Evolutionary conservation across 495 filamentous ascomycete species (phyloP).

Genomic region (Hypoxylon intermedium): DNA sequence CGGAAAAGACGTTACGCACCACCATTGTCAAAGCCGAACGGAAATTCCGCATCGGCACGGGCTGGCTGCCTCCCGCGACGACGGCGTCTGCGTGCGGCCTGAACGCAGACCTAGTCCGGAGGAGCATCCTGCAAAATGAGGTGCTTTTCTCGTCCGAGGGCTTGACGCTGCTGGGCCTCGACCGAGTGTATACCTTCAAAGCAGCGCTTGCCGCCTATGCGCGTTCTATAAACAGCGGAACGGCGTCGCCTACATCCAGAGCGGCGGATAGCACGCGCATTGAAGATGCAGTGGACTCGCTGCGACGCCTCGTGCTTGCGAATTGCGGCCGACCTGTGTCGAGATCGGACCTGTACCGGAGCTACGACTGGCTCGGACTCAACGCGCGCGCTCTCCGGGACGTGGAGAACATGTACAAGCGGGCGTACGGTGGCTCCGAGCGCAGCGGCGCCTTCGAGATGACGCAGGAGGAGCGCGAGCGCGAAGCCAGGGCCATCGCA

Average conservation of each 20-base stretch:
- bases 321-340: conserved; percentile 64
- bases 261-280: conserved; percentile 60
- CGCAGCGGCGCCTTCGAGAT: conserved; percentile 45
- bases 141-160: conserved; percentile 74
- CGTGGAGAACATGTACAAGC: conserved; percentile 64
- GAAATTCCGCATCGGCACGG: conserved; percentile 52
- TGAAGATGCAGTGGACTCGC: conserved; percentile 61
- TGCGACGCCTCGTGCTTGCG: conserved; percentile 67
- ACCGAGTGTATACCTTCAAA: conserved; percentile 78
- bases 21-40: conserved; percentile 53
- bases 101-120: conserved; percentile 63
- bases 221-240: conserved; percentile 21
- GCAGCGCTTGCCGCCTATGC: conserved; percentile 66
- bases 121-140: conserved; percentile 72
- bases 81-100: conserved; percentile 46
- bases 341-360: conserved; percentile 64
- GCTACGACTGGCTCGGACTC: conserved; percentile 68
- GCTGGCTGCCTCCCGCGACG: conserved; percentile 51
- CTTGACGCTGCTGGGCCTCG: conserved; percentile 70
- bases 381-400: conserved; percentile 60
- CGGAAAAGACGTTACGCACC: conserved; percentile 49
- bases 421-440: conserved; percentile 57
- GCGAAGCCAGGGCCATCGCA: conserved; percentile 35
- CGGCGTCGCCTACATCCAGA: conserved; percentile 44
- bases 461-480: conserved; percentile 18